Conservation (phyloP, 2,329 filamentous ascomycete genomes). For the Trichoderma harzianum region DNA sequence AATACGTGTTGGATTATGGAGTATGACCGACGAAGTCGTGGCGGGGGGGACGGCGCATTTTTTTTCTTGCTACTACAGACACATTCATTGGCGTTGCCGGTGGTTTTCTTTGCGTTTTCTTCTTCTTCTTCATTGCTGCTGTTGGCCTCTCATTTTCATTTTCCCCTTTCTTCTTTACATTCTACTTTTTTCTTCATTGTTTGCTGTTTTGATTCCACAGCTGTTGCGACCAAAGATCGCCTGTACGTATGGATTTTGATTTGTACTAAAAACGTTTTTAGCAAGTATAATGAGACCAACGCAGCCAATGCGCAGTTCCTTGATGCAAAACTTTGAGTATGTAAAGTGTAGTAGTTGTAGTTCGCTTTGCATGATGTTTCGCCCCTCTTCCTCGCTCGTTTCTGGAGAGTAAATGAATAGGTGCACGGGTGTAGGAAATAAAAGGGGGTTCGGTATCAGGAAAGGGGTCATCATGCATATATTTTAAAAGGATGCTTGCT, state of each 20-base stretch:
- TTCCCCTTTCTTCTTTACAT: conserved; percentile 2
- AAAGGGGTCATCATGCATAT: neutral
- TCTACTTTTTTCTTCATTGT: conserved; percentile 16
- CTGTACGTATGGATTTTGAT: conserved; percentile 18
- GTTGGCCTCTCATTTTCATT: conserved; percentile 1
- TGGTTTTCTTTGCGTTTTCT: conserved; percentile 16
- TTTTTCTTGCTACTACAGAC: conserved; percentile 12
- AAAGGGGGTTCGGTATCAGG: neutral
- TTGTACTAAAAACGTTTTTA: conserved; percentile 20
- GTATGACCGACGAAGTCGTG: conserved; percentile 11
- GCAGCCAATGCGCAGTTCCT: conserved; percentile 16
- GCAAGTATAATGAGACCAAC: conserved; percentile 19
- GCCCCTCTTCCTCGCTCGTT: too few relatives aligned
- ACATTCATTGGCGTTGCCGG: conserved; percentile 20
- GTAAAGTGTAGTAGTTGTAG: neutral
- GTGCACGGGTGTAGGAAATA: neutral
- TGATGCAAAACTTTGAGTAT: neutral
- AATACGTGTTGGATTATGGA: conserved; percentile 20
- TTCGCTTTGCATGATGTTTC: neutral
- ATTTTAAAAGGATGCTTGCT: neutral
- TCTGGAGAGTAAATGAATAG: neutral
- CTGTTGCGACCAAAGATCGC: conserved; percentile 7
- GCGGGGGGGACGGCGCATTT: conserved; percentile 13
- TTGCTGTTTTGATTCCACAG: conserved; percentile 10
- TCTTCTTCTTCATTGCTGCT: conserved; percentile 21